Evolutionary conservation across 2,329 filamentous ascomycete genomes (phyloP).

Genomic region (Sporothrix protearum): DNA sequence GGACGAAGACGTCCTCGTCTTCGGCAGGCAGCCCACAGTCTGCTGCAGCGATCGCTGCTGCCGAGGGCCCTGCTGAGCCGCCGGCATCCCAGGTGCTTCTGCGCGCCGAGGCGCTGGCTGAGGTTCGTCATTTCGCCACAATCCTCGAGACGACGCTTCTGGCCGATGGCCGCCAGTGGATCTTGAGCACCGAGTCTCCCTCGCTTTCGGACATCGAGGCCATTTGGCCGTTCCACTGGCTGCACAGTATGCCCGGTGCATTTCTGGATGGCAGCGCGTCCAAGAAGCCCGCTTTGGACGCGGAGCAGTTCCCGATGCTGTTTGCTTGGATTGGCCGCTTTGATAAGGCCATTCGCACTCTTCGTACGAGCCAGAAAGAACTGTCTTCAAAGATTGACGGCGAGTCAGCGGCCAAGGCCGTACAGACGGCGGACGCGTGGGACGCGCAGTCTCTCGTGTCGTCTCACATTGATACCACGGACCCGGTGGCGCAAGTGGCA

Average conservation of each 20-base stretch:
- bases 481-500: conserved; percentile 46
- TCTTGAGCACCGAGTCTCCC: conserved; percentile 50
- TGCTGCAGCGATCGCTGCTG: not conserved
- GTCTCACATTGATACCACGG: conserved; percentile 32
- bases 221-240: conserved; percentile 66
- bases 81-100: conserved; percentile 21
- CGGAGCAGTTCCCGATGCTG: conserved; percentile 53
- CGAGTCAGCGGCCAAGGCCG: conserved; percentile 49
- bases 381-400: conserved; percentile 44
- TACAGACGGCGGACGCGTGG: conserved; percentile 46
- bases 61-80: not conserved
- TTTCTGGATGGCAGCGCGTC: conserved; percentile 40
- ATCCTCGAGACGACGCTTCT: conserved; percentile 61
- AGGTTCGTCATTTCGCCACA: conserved; percentile 52
- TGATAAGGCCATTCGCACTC: conserved; percentile 43
- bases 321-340: conserved; percentile 66
- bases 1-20: not conserved
- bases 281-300: conserved; percentile 41
- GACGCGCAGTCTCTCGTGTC: conserved; percentile 45
- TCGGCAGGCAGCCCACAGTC: not conserved
- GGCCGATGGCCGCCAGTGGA: conserved; percentile 63
- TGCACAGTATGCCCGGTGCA: conserved; percentile 52
- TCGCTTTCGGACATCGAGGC: conserved; percentile 66
- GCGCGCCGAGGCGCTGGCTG: conserved; percentile 54
- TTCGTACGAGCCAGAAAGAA: conserved; percentile 36